Evolutionary conservation across 306 rosid species (phyloP), one percentile per base, ranked within the genome.

Genomic region (Hippophae gyantsensis): DNA sequence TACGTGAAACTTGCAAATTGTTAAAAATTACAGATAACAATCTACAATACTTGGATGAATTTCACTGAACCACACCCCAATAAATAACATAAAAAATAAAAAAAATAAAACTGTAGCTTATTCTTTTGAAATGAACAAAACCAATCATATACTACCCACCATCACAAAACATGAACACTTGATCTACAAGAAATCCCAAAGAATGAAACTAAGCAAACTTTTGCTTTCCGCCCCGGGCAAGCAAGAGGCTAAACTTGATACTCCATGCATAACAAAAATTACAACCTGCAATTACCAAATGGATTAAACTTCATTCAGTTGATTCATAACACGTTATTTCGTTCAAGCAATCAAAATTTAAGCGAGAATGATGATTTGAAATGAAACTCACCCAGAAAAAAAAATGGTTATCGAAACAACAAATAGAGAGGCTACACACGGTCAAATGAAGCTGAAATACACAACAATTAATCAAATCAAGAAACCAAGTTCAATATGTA

Each of bases 131-230:
- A 66, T 49, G 49, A 58, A 67, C 68, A 63, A 72, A 76, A 67
- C 53, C 71, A 54, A 71, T 71, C 71, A 65, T 68, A 63, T 76
- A 55, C 74, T 76, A 55, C 74, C 47, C 43, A 62, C 69, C 68
- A 68, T 63, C 71, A 6, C 55, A 58, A 49, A 60, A 53, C 60
- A 32, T 27, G 48, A 48, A 25, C 64, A 52, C 55, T 13, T 57
- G 52, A 51, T 40, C 45, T 59, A 50, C 49, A 49, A 57, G 58
- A 57, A 32, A 54, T 52, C 41, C 54, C 73, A 62, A 57, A 69
- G 58, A 6, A 52, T 8, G 62, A 76, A 55, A 61, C 62, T 3
- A 53, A 1, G 10, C 69, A 48, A 13, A 52, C 59, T 13, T 65
- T 27, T 25, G 51, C 41, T 48, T 40, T 67, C 54, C 69, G 60